Percentiles rank a stretch among this genome's conserved stretches.
phyloP scores from a whole-genome alignment of 345 rosid genomes.

The Jatropha curcas region DNA sequence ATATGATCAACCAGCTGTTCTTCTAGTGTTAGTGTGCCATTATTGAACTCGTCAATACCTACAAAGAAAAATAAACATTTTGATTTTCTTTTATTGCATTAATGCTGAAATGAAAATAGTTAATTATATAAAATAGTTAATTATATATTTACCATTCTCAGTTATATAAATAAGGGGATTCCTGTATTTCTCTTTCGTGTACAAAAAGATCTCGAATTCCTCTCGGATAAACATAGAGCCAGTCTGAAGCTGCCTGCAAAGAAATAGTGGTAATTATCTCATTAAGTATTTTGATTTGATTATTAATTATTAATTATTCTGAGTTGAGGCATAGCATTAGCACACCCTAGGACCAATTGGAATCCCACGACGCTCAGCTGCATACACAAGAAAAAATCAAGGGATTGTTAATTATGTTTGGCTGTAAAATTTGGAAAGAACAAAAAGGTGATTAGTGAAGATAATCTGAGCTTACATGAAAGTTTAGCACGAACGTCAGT shows the following conservation, averaged over 20 bases:
- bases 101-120: neutral
- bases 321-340: neutral
- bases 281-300: too few species aligned
- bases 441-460: neutral
- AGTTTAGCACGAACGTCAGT: neutral
- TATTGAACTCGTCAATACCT: conserved; percentile 39
- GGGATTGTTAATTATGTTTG: neutral
- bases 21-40: conserved; percentile 29
- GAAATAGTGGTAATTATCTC: too few species aligned
- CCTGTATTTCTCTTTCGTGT: conserved; percentile 26
- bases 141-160: conserved; percentile 36
- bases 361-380: conserved; percentile 22
- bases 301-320: too few species aligned
- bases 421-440: neutral
- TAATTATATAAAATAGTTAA: neutral
- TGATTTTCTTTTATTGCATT: neutral
- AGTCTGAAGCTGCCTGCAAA: conserved; percentile 25
- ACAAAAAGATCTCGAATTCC: conserved; percentile 20
- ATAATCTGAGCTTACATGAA: neutral
- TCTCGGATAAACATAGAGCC: conserved; percentile 21
- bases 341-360: conserved; percentile 25
- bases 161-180: conserved; percentile 45
- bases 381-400: neutral
- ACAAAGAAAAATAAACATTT: too few species aligned
- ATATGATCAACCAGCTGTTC: conserved; percentile 34